Conservation (phyloP, 345 rosid species). For the Mercurialis annua region DNA sequence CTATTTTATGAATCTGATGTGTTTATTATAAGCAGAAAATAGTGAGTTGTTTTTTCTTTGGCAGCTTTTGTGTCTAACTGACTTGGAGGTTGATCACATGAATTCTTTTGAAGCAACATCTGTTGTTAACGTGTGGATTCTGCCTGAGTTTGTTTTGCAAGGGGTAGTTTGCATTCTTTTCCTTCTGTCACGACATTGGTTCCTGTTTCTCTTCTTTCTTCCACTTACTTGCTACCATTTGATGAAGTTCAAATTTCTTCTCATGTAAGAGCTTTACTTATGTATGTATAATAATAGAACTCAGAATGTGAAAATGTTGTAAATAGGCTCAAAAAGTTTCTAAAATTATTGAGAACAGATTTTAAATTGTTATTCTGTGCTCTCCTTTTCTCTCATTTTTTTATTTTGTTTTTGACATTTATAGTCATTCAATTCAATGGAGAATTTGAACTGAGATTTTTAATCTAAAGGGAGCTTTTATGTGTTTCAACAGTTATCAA, state of each 20-base stretch:
- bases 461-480: no score
- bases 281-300: background rate
- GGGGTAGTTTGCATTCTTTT: conserved; percentile 52
- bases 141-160: conserved; percentile 74
- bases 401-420: no score
- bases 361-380: no score
- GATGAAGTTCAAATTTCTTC: conserved; percentile 32
- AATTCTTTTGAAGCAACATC: conserved; percentile 71
- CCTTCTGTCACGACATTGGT: conserved; percentile 81
- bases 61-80: conserved; percentile 69
- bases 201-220: conserved; percentile 58
- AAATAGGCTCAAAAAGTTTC: no score
- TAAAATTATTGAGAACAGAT: no score
- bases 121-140: conserved; percentile 54
- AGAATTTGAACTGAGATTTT: no score
- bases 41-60: background rate
- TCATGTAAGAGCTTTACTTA: no score
- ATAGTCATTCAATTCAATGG: no score
- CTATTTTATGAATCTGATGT: no score
- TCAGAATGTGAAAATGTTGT: background rate
- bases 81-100: conserved; percentile 81
- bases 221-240: conserved; percentile 71
- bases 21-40: background rate
- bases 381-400: no score
- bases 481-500: no score